A percentile compares a stretch with the other conserved stretches of the same genome.
These are phyloP conservation scores for Manihot esculenta DNA, from an alignment of 441 rosid genomes.

Conservation along the genomic window DNA sequence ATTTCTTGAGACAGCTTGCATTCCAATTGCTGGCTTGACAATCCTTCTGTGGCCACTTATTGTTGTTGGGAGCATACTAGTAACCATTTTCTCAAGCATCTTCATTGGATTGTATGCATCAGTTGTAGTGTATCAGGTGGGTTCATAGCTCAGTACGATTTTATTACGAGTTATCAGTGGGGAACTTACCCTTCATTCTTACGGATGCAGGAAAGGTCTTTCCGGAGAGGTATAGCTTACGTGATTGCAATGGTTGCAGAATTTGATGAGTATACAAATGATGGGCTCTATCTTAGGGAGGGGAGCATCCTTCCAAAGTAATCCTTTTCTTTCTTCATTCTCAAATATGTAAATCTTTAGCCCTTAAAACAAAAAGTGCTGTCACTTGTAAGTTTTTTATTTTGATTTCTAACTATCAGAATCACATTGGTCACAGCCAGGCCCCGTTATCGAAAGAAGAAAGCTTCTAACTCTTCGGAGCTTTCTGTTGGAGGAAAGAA, in stretches of 20 bases:
- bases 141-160: not conserved
- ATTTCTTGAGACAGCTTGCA: constrained; percentile 81
- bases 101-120: constrained; percentile 76
- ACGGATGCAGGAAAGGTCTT: constrained; percentile 70
- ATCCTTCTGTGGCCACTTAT: constrained; percentile 80
- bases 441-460: constrained; percentile 67
- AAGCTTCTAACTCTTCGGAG: constrained; percentile 46
- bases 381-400: constrained; percentile 1
- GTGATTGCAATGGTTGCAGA: constrained; percentile 91
- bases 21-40: constrained; percentile 73
- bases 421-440: constrained; percentile 47
- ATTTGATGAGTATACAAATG: constrained; percentile 87
- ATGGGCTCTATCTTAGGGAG: constrained; percentile 78
- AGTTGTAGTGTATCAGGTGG: constrained; percentile 70
- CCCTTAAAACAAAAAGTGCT: not conserved
- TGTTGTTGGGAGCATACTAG: constrained; percentile 64
- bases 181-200: constrained; percentile 12
- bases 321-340: constrained; percentile 24
- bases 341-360: not conserved
- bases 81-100: constrained; percentile 57
- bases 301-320: constrained; percentile 87
- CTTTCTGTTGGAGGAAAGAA: constrained; percentile 45
- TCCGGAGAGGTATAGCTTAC: constrained; percentile 67
- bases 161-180: not conserved
- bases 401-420: constrained; percentile 26